Evolutionary conservation across 352 stramenopile genomes (phyloP).

Genomic region (Phytophthora pisi): DNA sequence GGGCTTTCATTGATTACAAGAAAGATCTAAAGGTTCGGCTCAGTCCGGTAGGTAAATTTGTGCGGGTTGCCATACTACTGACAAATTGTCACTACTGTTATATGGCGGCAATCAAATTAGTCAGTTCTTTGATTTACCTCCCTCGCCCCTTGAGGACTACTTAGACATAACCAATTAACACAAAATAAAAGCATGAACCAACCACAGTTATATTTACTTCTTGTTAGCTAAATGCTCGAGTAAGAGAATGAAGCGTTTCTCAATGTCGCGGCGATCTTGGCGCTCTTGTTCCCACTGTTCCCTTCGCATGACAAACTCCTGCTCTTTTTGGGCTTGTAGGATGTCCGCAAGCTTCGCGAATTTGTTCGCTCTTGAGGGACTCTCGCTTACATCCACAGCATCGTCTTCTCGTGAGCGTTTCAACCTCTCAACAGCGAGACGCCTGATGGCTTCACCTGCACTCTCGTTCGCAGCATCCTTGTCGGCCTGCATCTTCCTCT

Average conservation of each 20-base stretch:
- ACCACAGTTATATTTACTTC: neutral
- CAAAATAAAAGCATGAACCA: neutral
- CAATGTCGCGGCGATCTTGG: neutral
- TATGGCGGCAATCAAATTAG: neutral
- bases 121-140: neutral
- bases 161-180: neutral
- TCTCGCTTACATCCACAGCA: too few species aligned
- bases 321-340: neutral
- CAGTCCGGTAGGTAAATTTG: neutral
- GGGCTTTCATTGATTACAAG: conserved; percentile 1
- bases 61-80: neutral
- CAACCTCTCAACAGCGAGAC: too few species aligned
- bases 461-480: too few species aligned
- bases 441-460: too few species aligned
- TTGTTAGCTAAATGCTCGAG: neutral
- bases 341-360: too few species aligned
- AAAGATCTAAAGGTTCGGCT: neutral
- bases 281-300: neutral
- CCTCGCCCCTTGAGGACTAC: neutral
- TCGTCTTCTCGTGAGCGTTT: too few species aligned
- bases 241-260: neutral
- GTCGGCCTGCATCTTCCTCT: too few species aligned
- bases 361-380: too few species aligned
- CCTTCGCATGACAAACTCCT: neutral
- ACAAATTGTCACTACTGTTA: neutral